Percentiles rank a stretch among this genome's conserved stretches.
Evolutionary conservation across 805 yeast species (phyloP).

Genomic region (Pachysolen tannophilus): DNA sequence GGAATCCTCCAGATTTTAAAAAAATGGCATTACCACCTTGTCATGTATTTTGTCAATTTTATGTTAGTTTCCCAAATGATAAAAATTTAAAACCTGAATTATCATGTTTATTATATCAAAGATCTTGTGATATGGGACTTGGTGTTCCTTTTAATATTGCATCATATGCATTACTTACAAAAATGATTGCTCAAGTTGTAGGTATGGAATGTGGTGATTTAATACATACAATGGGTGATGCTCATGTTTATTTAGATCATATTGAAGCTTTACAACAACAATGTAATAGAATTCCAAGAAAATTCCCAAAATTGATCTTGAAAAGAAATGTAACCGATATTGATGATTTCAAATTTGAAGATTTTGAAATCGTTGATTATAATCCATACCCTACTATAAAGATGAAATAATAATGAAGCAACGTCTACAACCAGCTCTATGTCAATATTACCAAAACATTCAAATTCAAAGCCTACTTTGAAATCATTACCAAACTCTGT

Average conservation of each 20-base stretch:
- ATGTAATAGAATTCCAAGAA: conserved; percentile 61
- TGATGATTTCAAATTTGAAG: conserved; percentile 85
- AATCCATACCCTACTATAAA: conserved; percentile 77
- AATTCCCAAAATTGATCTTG: conserved; percentile 73
- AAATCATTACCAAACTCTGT: no score
- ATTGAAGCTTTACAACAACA: conserved; percentile 86
- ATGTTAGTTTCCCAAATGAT: conserved; percentile 71
- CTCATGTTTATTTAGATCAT: conserved; percentile 92
- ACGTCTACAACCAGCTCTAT: no score
- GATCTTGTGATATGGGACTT: conserved; percentile 99
- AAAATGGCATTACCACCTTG: conserved; percentile 98
- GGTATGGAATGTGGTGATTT: conserved; percentile 95
- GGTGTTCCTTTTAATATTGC: conserved; percentile 99
- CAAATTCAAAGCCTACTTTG: no score
- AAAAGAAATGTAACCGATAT: conserved; percentile 60
- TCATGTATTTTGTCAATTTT: conserved; percentile 93
- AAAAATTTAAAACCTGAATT: conserved; percentile 60
- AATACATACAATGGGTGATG: conserved; percentile 93
- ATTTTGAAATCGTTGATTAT: conserved; percentile 74
- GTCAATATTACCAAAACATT: no score
- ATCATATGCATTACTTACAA: conserved; percentile 85
- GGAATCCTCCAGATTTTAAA: conserved; percentile 96
- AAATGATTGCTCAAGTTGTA: conserved; percentile 93
- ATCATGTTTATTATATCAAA: conserved; percentile 86
- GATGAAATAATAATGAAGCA: no score